A percentile compares a stretch with the other conserved stretches of the same genome.
Conservation (phyloP, 352 stramenopile species). For the Phytophthora cajani region DNA sequence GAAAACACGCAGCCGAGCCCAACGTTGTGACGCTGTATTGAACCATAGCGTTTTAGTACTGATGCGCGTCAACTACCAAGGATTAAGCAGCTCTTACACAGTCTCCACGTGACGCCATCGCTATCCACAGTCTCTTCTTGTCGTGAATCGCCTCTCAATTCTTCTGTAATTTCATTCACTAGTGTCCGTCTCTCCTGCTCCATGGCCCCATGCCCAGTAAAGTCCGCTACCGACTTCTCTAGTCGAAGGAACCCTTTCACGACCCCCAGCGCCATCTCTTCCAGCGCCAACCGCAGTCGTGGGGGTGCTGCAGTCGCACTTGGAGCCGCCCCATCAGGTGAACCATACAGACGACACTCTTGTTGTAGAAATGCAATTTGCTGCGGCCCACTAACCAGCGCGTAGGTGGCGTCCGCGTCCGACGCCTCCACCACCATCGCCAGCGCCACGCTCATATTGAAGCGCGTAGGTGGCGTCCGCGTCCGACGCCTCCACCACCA, state of each 20-base stretch:
- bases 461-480: slow-evolving; percentile 36
- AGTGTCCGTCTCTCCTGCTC: slow-evolving; percentile 1
- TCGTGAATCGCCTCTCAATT: slow-evolving; percentile 11
- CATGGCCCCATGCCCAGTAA: neutral
- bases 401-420: slow-evolving; percentile 31
- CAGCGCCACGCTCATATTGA: neutral
- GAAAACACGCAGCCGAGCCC: slow-evolving; percentile 57
- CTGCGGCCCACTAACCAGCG: slow-evolving; percentile 28
- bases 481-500: slow-evolving; percentile 14
- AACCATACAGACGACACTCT: slow-evolving; percentile 38
- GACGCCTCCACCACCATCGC: slow-evolving; percentile 20
- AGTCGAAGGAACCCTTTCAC: slow-evolving; percentile 46
- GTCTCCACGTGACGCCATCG: slow-evolving; percentile 21
- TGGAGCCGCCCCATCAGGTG: slow-evolving; percentile 14
- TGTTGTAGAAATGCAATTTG: slow-evolving; percentile 27
- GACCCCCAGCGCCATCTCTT: slow-evolving; percentile 55
- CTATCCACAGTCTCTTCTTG: neutral
- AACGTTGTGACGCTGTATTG: slow-evolving; percentile 27
- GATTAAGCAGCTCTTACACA: slow-evolving; percentile 22
- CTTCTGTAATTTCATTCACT: slow-evolving; percentile 15
- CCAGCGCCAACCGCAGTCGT: slow-evolving; percentile 50
- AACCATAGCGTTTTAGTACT: neutral
- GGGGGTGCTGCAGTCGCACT: neutral
- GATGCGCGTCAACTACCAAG: slow-evolving; percentile 5
- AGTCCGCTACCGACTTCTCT: slow-evolving; percentile 5